These are phyloP conservation scores for Camellia oleifera DNA, from an alignment of 179 eudicot genomes.

Conservation along the genomic window DNA sequence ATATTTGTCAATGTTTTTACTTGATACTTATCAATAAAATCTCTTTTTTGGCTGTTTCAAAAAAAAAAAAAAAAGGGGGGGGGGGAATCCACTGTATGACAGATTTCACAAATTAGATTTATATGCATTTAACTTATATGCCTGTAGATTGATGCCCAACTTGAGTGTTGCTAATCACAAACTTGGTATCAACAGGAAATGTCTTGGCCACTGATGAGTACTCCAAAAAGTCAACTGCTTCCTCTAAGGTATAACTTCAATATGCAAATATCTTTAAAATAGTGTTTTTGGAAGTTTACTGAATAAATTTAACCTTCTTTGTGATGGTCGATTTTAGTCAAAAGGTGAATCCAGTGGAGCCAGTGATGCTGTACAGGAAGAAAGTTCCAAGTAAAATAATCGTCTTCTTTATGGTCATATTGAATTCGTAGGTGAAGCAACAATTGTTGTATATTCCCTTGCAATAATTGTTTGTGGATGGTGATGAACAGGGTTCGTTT, in stretches of 20 bases:
- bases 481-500: conserved; percentile 54
- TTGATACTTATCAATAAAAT: no score
- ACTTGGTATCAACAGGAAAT: conserved; percentile 26
- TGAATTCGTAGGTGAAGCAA: background rate
- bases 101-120: background rate
- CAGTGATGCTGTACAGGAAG: conserved; percentile 48
- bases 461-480: conserved; percentile 16
- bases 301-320: background rate
- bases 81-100: background rate
- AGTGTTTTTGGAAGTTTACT: background rate
- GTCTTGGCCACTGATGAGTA: conserved; percentile 26
- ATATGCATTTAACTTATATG: background rate
- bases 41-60: no score
- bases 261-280: background rate
- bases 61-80: no score
- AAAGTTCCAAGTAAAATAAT: conserved; percentile 58
- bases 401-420: conserved; percentile 7
- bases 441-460: background rate
- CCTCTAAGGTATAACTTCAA: conserved; percentile 39
- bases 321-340: conserved; percentile 27
- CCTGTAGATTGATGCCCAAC: background rate
- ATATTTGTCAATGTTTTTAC: no score
- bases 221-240: conserved; percentile 31
- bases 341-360: conserved; percentile 33
- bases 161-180: background rate